Conservation (phyloP, 441 rosid genomes). For the Manihot esculenta region DNA sequence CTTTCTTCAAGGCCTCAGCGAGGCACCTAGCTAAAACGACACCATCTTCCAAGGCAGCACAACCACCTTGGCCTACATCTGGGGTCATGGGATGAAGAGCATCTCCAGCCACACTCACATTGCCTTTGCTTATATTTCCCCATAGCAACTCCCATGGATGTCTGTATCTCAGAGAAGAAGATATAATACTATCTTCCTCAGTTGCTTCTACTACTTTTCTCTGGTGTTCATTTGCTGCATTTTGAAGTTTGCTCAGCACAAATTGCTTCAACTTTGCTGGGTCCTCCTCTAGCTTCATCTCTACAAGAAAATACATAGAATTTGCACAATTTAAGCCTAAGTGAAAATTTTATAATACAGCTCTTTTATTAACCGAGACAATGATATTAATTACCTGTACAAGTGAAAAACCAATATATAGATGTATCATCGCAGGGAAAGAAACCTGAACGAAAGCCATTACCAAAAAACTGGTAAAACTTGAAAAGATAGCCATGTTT, state of each 20-base stretch:
- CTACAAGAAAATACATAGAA: constrained; percentile 15
- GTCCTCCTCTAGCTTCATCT: constrained; percentile 34
- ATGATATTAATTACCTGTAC: too few species aligned
- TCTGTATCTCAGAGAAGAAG: constrained; percentile 43
- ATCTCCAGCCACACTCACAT: constrained; percentile 66
- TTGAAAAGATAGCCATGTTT: constrained; percentile 47
- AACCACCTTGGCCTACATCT: constrained; percentile 67
- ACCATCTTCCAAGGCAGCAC: constrained; percentile 65
- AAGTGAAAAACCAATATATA: constrained; percentile 69
- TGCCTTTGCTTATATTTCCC: constrained; percentile 65
- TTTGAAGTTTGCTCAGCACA: constrained; percentile 40
- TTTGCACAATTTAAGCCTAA: too few species aligned
- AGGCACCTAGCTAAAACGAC: constrained; percentile 61
- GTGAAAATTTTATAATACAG: too few species aligned
- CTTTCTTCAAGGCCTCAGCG: constrained; percentile 36
- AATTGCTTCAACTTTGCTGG: constrained; percentile 46
- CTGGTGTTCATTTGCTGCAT: constrained; percentile 33
- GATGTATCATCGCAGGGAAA: constrained; percentile 52
- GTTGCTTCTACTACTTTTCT: constrained; percentile 42
- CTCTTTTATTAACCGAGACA: too few species aligned
- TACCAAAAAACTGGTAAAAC: constrained; percentile 43
- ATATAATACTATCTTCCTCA: constrained; percentile 27
- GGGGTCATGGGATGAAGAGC: constrained; percentile 89
- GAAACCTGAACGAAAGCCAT: constrained; percentile 58
- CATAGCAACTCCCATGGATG: constrained; percentile 66